Percentiles rank a stretch among this genome's conserved stretches.
These are phyloP conservation scores for Leccinum pellstonianum DNA, from an alignment of 768 basidiomycete genomes.

Conservation along the genomic window DNA sequence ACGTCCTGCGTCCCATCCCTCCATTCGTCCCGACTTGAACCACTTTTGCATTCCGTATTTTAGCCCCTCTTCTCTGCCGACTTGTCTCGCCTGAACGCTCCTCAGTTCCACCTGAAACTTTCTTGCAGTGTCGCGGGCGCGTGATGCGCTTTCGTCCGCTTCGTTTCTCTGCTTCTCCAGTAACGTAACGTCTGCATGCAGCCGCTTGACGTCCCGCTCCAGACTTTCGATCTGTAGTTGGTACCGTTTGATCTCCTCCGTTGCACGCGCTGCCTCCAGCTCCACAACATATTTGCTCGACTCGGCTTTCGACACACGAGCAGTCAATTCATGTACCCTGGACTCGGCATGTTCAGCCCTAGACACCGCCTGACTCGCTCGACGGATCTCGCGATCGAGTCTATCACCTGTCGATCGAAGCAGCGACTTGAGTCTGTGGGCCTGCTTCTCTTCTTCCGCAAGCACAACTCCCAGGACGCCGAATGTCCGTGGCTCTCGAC, in stretches of 20 bases:
- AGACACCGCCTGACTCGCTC: constrained; percentile 49
- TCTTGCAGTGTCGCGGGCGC: constrained; percentile 43
- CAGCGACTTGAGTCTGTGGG: constrained; percentile 51
- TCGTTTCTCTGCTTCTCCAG: constrained; percentile 39
- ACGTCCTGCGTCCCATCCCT: constrained; percentile 48
- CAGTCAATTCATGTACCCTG: constrained; percentile 41
- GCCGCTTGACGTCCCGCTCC: constrained; percentile 43
- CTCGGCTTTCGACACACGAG: constrained; percentile 42
- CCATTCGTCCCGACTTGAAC: constrained; percentile 43
- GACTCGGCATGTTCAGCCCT: constrained; percentile 54
- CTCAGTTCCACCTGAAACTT: constrained; percentile 44
- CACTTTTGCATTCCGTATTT: constrained; percentile 42
- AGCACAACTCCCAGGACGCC: constrained; percentile 44
- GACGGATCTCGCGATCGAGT: constrained; percentile 54
- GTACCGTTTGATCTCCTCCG: constrained; percentile 47
- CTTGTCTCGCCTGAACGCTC: constrained; percentile 44
- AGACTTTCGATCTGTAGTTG: constrained; percentile 47
- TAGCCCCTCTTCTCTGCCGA: constrained; percentile 43
- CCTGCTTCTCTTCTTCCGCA: constrained; percentile 56
- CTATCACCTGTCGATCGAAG: constrained; percentile 51
- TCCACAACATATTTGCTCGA: constrained; percentile 39
- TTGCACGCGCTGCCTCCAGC: constrained; percentile 39
- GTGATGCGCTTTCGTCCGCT: constrained; percentile 43
- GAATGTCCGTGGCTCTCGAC: constrained; percentile 39
- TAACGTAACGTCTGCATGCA: constrained; percentile 28